Base-by-base conservation (phyloP, 805 yeast species). In the Nakazawaea ambrosiae region DNA sequence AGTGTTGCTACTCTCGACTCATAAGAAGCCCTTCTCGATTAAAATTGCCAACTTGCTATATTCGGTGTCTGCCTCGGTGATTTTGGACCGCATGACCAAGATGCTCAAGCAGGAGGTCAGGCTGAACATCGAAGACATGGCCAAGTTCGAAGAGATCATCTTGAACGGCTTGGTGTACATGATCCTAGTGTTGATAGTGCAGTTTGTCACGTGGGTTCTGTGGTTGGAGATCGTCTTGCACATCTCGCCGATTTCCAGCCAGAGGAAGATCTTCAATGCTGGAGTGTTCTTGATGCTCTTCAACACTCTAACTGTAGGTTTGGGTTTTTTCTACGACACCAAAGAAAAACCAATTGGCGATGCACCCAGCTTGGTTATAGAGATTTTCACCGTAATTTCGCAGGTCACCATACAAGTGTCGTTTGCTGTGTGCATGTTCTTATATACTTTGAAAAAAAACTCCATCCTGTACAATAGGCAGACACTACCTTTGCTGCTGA, bases 1-100 rank as follows among this genome's bases (percentile, higher is more conserved):
- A 14, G 56, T 82, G 24, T 61, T 81, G 30, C 50, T 72, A 16
- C 52, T 84, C 23, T 68, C 75, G 16, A 73, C 70, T 27, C 73
- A 73, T 45, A 60, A 72, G 19, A 72, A 81, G 39, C 87, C 89
- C 4, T 51, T 63, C 28, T 54, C 77, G 31, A 68, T 84, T 26
- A 72, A 71, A 27, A 22, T 78, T 8, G 75, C 83, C 4, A 74
- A 81, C n/a, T 46, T 78, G 16, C 61, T 75, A 37, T 70, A 68
- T 40, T 74, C 86, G 11, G 57, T 73, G 1, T 63, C 71, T 8
- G 63, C 73, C 36, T 76, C 86, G 1, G 68, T 73, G 1, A 55
- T 74, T 10, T 54, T 84, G 14, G 50, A 58, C 2, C 61, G 61
- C 40, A 51, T 76, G 22, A 72, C 79, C 12, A 46, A 52, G 1